Conservation (phyloP, 2,329 filamentous ascomycete species). For the Xylariales sp. region DNA sequence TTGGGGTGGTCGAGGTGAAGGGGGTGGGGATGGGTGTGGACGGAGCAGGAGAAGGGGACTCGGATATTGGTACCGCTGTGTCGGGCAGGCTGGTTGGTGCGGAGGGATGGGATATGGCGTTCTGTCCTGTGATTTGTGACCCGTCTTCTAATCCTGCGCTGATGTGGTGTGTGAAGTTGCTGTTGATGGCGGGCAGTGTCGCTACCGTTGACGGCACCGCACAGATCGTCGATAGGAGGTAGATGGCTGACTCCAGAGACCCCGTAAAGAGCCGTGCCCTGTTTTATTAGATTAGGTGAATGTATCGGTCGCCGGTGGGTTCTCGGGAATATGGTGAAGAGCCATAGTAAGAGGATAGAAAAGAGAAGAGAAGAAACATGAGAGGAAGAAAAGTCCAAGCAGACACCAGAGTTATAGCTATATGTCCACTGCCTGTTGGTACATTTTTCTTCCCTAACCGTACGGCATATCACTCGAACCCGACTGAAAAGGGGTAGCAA, state of each 20-base stretch:
- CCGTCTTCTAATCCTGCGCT: slow-evolving; percentile 83
- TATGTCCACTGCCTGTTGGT: background rate
- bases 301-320: background rate
- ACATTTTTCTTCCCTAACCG: background rate
- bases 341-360: background rate
- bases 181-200: slow-evolving; percentile 91
- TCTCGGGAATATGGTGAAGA: background rate
- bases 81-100: slow-evolving; percentile 67
- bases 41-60: background rate
- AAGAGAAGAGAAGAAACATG: background rate
- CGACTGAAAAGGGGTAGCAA: background rate
- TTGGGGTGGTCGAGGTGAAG: slow-evolving; percentile 13
- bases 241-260: slow-evolving; percentile 92
- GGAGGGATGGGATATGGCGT: slow-evolving; percentile 88
- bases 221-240: slow-evolving; percentile 87
- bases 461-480: background rate
- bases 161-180: slow-evolving; percentile 95
- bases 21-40: background rate
- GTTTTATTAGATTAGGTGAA: slow-evolving; percentile 11
- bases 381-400: background rate
- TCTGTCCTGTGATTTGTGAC: slow-evolving; percentile 86
- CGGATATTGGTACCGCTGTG: slow-evolving; percentile 32
- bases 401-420: background rate
- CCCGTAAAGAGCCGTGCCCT: slow-evolving; percentile 87
- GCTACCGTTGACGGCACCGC: slow-evolving; percentile 80